Evolutionary conservation across 352 stramenopile species (phyloP).

Genomic region (Globisporangium mamillatum): DNA sequence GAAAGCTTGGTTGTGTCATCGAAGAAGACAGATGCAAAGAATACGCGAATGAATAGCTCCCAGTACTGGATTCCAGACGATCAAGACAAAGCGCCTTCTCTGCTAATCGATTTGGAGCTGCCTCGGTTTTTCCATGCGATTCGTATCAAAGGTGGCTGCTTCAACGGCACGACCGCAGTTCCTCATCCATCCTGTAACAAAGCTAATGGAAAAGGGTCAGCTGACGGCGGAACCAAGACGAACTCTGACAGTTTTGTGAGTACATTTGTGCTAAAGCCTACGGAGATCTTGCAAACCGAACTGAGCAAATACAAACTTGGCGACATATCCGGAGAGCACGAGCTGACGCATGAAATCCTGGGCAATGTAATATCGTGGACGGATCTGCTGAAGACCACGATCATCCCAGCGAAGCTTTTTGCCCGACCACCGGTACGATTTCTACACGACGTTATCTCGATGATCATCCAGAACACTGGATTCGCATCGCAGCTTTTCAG

Average conservation of each 20-base stretch:
- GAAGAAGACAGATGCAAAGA: constrained; percentile 52
- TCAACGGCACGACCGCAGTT: constrained; percentile 17
- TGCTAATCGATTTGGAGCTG: constrained; percentile 72
- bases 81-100: constrained; percentile 46
- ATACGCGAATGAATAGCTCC: constrained; percentile 46
- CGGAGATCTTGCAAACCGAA: constrained; percentile 29
- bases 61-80: constrained; percentile 62
- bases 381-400: constrained; percentile 66
- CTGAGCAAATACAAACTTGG: constrained; percentile 38
- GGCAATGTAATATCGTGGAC: constrained; percentile 75
- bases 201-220: not conserved
- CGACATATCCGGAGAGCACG: constrained; percentile 53
- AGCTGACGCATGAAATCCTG: constrained; percentile 64
- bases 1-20: constrained; percentile 61
- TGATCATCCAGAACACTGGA: constrained; percentile 64
- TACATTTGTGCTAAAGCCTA: constrained; percentile 43
- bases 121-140: constrained; percentile 65
- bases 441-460: constrained; percentile 74
- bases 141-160: constrained; percentile 49
- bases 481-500: constrained; percentile 51
- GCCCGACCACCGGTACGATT: constrained; percentile 75
- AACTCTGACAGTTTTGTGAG: not conserved
- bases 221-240: not conserved
- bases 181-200: constrained; percentile 14
- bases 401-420: constrained; percentile 72